Percentiles rank a stretch among this genome's conserved stretches.
phyloP scores from a whole-genome alignment of 305 asterid species.

The Fraxinus xanthoxyloides region DNA sequence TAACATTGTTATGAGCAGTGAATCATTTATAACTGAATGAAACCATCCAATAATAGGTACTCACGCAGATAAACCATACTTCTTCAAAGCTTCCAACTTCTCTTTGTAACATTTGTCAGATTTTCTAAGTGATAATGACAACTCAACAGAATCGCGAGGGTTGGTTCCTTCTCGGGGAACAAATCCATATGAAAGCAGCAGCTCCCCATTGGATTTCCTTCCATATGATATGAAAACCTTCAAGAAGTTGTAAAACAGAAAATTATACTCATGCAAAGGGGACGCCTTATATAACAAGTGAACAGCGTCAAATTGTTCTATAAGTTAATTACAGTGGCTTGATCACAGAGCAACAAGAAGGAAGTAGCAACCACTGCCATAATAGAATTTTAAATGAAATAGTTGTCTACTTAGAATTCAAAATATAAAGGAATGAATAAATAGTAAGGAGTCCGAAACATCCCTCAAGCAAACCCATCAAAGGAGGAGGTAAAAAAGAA shows the following conservation, averaged over 20 bases:
- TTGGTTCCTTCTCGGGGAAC: conserved; percentile 97
- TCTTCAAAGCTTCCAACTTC: conserved; percentile 63
- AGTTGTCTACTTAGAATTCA: neutral
- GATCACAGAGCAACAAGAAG: neutral
- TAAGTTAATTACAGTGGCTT: neutral
- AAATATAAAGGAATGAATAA: neutral
- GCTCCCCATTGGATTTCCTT: conserved; percentile 88
- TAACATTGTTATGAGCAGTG: neutral
- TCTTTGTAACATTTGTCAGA: conserved; percentile 81
- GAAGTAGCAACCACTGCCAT: neutral
- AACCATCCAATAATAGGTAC: conserved; percentile 25
- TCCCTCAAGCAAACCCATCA: neutral
- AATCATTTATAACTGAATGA: neutral
- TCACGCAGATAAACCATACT: conserved; percentile 71
- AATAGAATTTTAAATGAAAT: neutral
- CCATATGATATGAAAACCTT: conserved; percentile 98
- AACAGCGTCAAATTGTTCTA: neutral
- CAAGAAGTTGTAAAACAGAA: conserved; percentile 9
- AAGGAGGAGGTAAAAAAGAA: neutral
- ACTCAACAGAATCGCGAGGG: conserved; percentile 80
- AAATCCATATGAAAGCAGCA: conserved; percentile 91
- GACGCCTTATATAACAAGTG: neutral
- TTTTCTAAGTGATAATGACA: conserved; percentile 60
- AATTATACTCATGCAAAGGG: neutral
- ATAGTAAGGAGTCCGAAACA: neutral